Evolutionary conservation across 441 rosid genomes (phyloP), one percentile per base, ranked within the genome.

Genomic region (Gossypium schwendimanii): DNA sequence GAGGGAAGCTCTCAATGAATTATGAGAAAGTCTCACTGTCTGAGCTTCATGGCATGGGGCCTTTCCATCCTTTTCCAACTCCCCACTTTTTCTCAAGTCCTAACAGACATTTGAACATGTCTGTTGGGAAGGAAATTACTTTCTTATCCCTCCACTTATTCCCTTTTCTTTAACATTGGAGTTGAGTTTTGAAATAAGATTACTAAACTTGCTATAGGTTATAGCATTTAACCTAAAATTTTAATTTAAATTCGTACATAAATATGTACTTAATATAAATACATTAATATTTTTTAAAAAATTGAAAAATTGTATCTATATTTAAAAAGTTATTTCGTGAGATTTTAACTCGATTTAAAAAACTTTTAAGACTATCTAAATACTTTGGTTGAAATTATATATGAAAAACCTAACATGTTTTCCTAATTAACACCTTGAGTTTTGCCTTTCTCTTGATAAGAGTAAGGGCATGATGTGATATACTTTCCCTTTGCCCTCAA

Each of bases 101-200:
- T 39, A 73, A 11, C 74, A 76, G 85, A 81, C 84, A 79, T 69
- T 41, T 78, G 78, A 80, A 78, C 70, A 77, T 80, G 83, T 39
- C 61, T 80, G 87, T 63, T 79, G 83, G 83, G 84, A 8, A 0
- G 17, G 70, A 73, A 84, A 71, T 84, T 79, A 77, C 75, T 10
- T 0, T 20, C 14, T 2, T 72, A 44, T 77, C 84, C 89, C 86
- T 73, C 6, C 26, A 55, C 11, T 36, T n/a, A 2, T 10, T 6
- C 21, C 52, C 5, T 47, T 45, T 45, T 45, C 52, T 26, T 26
- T 3, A 26, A 26, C 5, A 26, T 26, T 26, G 31, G 31, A 4
- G 31, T 3, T 26, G 31, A 26, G 33, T 28, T 28, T 28, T 4
- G 33, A 28, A 6, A 28, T 28, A 28, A 4, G 6, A 0, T 31